Evolutionary conservation across 179 eudicot species (phyloP), one percentile per base, ranked within the genome.

Genomic region (Patellifolia procumbens): DNA sequence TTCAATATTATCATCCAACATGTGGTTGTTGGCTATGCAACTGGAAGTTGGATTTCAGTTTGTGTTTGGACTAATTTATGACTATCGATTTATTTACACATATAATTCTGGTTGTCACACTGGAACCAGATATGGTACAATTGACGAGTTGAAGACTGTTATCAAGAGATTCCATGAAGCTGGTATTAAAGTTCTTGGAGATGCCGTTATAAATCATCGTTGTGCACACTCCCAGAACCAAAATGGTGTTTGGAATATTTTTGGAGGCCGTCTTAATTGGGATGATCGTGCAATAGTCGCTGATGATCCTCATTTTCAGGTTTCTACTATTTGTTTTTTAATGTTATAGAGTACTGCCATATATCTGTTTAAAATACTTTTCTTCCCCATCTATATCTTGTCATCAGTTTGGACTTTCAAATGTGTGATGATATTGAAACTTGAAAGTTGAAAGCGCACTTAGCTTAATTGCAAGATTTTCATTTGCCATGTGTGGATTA

Each of bases 271-370:
- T 73, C 89, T 96, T 65, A 93, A 93, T 80, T 96, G 99, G 99
- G 99, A 96, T 87, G 99, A 96, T 68, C 90, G 99, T 74, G 99
- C 99, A 46, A 86, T 96, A 68, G 99, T 96, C 53, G 89, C 92
- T 65, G 99, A 96, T 79, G 99, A 96, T 81, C 99, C 99, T 74
- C 99, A 96, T 85, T 93, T 93, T 83, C 98, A 93, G 94, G 99
- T 96, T 70, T 39, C 61, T 61, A 74, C 16, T 68, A 6, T 24
- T 8, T 59, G 63, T 43, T 26, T 56, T 63, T 15, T 72, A 32
- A 53, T 55, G 58, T 34, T 68, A 55, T 52, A 55, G 2, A 26
- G n/a, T 5, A 60, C 43, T 35, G 66, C 68, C 37, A 1, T 77
- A 37, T 22, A 48, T 37, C 20, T 11, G 24, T 78, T 45, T 12